Base-by-base conservation (phyloP, 2,329 filamentous ascomycete genomes). In the Neodidymelliopsis sp. region DNA sequence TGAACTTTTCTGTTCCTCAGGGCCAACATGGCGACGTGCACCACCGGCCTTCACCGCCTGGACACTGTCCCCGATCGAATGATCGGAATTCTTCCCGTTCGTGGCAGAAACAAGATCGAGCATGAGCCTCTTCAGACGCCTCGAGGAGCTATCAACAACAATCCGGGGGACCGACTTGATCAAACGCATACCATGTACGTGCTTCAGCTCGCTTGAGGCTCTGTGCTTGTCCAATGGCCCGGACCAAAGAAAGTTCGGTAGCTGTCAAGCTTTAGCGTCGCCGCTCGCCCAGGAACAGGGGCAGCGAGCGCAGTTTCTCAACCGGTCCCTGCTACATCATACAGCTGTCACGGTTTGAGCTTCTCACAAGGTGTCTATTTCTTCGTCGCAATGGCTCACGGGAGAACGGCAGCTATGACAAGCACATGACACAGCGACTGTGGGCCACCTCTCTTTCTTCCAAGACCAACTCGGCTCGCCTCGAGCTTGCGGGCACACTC, bases 131-230 rank as follows among this genome's bases (percentile, higher is more conserved):
- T 50, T 28, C 31, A 46, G 43, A 46, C 43, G 25, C 38, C 34
- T 13, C 16, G 23, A 19, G 27, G 10, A 28, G 33, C 38, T 15
- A 28, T 44, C 13, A 9, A 5, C 4, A 13, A 19, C 9, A 51
- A 51, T 44, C 59, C 31, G 51, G 61, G 51, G 47, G 44, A 30
- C 11, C 13, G 18, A 30, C 19, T 54, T 36, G 25, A 38, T 41
- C 48, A 46, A 49, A 46, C 44, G 28, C 37, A 41, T 50, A 45
- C 45, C 44, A 24, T 35, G 43, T 50, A 45, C 45, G 31, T 51
- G 48, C 42, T 54, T 39, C 49, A 50, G 46, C 54, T 51, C 53
- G 35, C 41, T 34, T 60, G 59, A 61, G 59, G 57, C 61, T 57
- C 55, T 57, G 52, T 49, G 51, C 37, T 28, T 39, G 12, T 49